Base-by-base conservation (phyloP, 2,329 filamentous ascomycete genomes). In the Penicillium griseofulvum region DNA sequence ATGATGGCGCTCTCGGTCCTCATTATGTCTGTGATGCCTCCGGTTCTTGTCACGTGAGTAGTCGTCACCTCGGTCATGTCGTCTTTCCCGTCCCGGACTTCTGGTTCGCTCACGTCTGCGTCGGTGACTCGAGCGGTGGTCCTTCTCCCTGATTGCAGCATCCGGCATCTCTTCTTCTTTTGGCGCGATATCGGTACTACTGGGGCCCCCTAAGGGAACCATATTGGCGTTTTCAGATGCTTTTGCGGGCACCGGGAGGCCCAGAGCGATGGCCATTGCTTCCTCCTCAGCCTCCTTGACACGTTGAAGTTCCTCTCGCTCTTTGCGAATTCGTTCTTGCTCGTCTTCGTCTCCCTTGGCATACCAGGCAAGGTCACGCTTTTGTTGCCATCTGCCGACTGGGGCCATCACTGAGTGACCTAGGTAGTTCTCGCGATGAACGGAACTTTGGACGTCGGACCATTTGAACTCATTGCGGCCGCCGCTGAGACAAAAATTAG, bases 251-350 rank as follows among this genome's bases (percentile, higher is more conserved):
- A 88, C 81, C 0, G 90, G 91, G 29, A 97, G 76, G 0, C 94
- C 94, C 51, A 99, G 77, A 0, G 92, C 92, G 42, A 80, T 82
- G 3, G 91, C 87, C 70, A 97, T 87, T 1, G 92, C 94, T 71
- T 97, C 93, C 70, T 96, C 90, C 68, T 99, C 94, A 0, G 89
- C 90, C 72, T 96, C 89, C 68, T 96, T 97, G 70, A 97, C 82
- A 63, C 82, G 86, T 64, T 85, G 84, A 65, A 94, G 82, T 73
- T 97, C 93, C 57, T 85, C 86, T 51, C 88, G 81, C 68, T 88
- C 83, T 84, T 85, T 59, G 73, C 78, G 67, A 22, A 68, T 63
- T 37, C 69, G 61, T 38, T 82, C 75, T 11, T 77, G 75, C 16
- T 80, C 74, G 29, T 81, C 71, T 26, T 80, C 74, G n/a, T 81